A percentile compares a stretch with the other conserved stretches of the same genome.
Conservation (phyloP, 2,329 filamentous ascomycete species). For the Thermothelomyces thermophilus region DNA sequence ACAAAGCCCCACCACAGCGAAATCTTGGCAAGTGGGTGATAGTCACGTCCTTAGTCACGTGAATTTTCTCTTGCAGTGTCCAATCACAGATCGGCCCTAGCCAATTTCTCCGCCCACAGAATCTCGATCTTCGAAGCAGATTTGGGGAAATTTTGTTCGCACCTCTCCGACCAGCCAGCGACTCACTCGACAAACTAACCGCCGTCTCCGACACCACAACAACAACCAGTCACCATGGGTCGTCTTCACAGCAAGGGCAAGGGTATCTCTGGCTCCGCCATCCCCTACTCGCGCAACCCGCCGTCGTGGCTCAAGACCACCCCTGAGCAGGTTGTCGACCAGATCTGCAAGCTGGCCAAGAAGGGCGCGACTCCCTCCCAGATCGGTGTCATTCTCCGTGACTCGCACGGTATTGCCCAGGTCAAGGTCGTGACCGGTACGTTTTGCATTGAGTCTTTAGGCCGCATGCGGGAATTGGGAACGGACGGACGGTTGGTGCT, state of each 20-base stretch:
- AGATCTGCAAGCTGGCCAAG: slow-evolving; percentile 98
- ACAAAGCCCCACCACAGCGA: not conserved
- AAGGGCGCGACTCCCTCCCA: slow-evolving; percentile 98
- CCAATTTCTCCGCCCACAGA: slow-evolving; percentile 37
- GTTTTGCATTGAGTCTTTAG: no score
- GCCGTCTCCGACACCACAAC: slow-evolving; percentile 31
- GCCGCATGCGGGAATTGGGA: no score
- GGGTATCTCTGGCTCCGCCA: slow-evolving; percentile 92
- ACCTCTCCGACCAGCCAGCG: slow-evolving; percentile 15
- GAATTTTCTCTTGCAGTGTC: not conserved
- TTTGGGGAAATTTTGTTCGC: slow-evolving; percentile 16
- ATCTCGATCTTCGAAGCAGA: slow-evolving; percentile 25
- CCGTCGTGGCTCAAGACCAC: slow-evolving; percentile 98
- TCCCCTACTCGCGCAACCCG: slow-evolving; percentile 91
- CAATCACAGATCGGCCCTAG: slow-evolving; percentile 34
- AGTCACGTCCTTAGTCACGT: slow-evolving; percentile 7
- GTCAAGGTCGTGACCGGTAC: slow-evolving; percentile 95
- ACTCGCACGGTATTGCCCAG: slow-evolving; percentile 96
- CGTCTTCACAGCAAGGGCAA: slow-evolving; percentile 99
- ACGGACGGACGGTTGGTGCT: no score
- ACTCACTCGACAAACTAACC: slow-evolving; percentile 20
- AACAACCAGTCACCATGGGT: slow-evolving; percentile 64
- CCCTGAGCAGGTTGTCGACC: slow-evolving; percentile 95
- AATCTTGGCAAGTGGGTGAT: not conserved
- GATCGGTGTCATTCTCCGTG: slow-evolving; percentile 97